phyloP scores from a whole-genome alignment of 202 grass and related monocot species.

The Brachypodium distachyon region DNA sequence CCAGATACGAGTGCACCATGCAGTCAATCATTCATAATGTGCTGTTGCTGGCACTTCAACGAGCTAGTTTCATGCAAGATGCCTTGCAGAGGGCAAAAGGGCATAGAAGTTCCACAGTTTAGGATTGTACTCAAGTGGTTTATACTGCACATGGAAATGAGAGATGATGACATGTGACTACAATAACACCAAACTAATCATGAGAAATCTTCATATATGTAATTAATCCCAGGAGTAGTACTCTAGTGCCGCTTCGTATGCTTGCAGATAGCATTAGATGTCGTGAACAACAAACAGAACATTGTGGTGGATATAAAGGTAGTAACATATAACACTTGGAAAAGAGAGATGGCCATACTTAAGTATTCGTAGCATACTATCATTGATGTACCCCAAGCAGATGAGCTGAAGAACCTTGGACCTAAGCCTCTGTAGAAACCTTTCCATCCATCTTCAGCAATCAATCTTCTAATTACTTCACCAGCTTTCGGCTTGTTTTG shows the following conservation, averaged over 20 bases:
- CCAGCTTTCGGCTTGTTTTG: slow-evolving; percentile 53
- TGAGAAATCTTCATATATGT: neutral
- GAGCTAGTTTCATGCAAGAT: neutral
- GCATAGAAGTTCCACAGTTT: neutral
- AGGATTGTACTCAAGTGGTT: neutral
- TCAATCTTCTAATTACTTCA: slow-evolving; percentile 79
- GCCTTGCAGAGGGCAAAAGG: neutral
- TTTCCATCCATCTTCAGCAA: slow-evolving; percentile 92
- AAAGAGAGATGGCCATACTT: slow-evolving; percentile 39
- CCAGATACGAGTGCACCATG: neutral
- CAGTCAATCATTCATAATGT: neutral
- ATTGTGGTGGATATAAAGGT: neutral
- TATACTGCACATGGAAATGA: neutral
- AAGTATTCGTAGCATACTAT: slow-evolving; percentile 96
- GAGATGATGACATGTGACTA: neutral
- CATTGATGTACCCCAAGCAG: slow-evolving; percentile 95
- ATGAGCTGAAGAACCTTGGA: slow-evolving; percentile 95
- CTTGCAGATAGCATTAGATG: neutral
- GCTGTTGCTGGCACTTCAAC: neutral
- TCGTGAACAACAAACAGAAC: too few relatives aligned
- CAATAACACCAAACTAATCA: neutral
- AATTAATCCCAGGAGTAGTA: neutral
- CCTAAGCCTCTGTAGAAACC: slow-evolving; percentile 93
- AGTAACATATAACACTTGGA: neutral
- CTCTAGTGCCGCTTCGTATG: neutral